Conservation (phyloP, 176 grass and related monocot genomes). For the Poa pratensis region DNA sequence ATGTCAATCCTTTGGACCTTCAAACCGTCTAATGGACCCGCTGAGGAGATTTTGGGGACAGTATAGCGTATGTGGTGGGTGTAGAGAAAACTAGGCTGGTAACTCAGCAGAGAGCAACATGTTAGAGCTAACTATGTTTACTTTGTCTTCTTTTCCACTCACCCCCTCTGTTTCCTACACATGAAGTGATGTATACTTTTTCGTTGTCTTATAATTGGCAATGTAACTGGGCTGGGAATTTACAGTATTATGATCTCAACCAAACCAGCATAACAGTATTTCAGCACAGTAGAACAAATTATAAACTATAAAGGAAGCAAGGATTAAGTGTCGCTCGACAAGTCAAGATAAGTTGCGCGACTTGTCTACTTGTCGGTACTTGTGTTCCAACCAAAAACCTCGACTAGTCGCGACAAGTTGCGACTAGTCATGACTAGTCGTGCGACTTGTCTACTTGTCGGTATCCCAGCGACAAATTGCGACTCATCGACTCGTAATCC, state of each 20-base stretch:
- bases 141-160: neutral
- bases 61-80: neutral
- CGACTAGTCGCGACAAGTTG: too few relatives aligned
- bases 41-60: neutral
- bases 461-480: too few relatives aligned
- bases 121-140: slow-evolving; percentile 16
- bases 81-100: slow-evolving; percentile 22
- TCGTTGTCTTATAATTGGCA: neutral
- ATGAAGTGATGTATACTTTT: neutral
- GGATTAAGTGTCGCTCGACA: too few relatives aligned
- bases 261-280: neutral
- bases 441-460: too few relatives aligned
- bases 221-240: slow-evolving; percentile 5
- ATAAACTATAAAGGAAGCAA: neutral
- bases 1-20: neutral
- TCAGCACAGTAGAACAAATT: neutral
- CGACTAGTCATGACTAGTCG: too few relatives aligned
- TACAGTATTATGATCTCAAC: slow-evolving; percentile 37
- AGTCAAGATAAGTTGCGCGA: too few relatives aligned
- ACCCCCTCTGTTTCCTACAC: neutral
- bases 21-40: neutral
- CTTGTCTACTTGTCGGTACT: too few relatives aligned
- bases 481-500: too few relatives aligned
- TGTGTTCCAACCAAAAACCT: too few relatives aligned
- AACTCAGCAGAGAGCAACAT: neutral